Evolutionary conservation across 2,329 filamentous ascomycete species (phyloP).

Genomic region (Fusarium coicis): DNA sequence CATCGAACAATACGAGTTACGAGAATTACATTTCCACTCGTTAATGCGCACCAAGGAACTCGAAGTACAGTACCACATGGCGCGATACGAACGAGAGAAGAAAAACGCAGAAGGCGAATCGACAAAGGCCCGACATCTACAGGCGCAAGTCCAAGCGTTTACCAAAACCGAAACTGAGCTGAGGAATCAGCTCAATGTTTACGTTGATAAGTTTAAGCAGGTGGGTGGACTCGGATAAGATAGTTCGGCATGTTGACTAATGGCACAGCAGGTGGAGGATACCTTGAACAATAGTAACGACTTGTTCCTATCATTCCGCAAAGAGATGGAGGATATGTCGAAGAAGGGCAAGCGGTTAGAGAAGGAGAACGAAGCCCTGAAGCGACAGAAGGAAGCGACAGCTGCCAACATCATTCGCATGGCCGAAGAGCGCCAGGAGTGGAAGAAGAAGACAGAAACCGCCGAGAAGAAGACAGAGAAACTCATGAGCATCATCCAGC

Average conservation of each 20-base stretch:
- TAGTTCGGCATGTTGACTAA: slow-evolving; percentile 41
- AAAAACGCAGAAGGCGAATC: slow-evolving; percentile 87
- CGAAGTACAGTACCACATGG: slow-evolving; percentile 91
- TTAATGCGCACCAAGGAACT: slow-evolving; percentile 94
- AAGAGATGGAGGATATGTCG: slow-evolving; percentile 99
- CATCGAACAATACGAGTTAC: slow-evolving; percentile 95
- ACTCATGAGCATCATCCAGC: slow-evolving; percentile 92
- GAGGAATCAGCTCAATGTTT: slow-evolving; percentile 94
- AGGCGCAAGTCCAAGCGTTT: slow-evolving; percentile 92
- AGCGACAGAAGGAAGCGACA: slow-evolving; percentile 91
- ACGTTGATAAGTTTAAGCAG: slow-evolving; percentile 99
- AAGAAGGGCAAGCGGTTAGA: slow-evolving; percentile 98
- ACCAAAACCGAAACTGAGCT: slow-evolving; percentile 96
- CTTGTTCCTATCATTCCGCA: slow-evolving; percentile 93
- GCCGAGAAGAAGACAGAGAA: slow-evolving; percentile 83
- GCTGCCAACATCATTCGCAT: slow-evolving; percentile 96
- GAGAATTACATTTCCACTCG: slow-evolving; percentile 93
- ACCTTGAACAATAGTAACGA: slow-evolving; percentile 99
- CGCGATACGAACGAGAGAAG: slow-evolving; percentile 88
- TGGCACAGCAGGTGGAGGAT: slow-evolving; percentile 82
- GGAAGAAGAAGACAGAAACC: slow-evolving; percentile 72
- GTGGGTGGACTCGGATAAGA: slow-evolving; percentile 62
- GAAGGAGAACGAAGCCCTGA: slow-evolving; percentile 92
- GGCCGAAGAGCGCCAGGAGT: slow-evolving; percentile 91
- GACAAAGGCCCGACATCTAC: slow-evolving; percentile 83